Conservation (phyloP, 1,284 basidiomycete genomes). For the Nidula niveotomentosa region DNA sequence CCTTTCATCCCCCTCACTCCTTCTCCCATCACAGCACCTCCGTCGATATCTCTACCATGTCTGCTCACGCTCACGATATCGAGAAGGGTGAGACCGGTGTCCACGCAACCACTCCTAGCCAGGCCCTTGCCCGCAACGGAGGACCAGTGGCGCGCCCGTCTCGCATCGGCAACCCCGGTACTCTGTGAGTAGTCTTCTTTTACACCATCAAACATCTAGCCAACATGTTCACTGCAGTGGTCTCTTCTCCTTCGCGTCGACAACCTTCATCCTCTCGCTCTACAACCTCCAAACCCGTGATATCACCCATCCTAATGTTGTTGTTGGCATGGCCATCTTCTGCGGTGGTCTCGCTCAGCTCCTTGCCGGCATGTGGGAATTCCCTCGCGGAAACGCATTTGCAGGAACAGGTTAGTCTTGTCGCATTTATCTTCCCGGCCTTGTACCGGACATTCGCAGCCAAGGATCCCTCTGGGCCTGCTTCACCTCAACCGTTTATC, state of each 20-base stretch:
- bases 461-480: background rate
- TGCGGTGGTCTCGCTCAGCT: slow-evolving; percentile 86
- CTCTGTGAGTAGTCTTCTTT: slow-evolving; percentile 22
- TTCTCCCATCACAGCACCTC: slow-evolving; percentile 6
- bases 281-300: slow-evolving; percentile 59
- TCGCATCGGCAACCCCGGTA: slow-evolving; percentile 30
- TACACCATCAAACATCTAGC: background rate
- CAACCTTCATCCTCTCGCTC: slow-evolving; percentile 71
- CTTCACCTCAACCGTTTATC: too few species aligned
- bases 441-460: too few species aligned
- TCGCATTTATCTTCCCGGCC: background rate
- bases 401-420: slow-evolving; percentile 62
- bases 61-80: slow-evolving; percentile 15
- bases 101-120: slow-evolving; percentile 17
- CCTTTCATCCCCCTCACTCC: slow-evolving; percentile 1
- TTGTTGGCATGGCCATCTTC: slow-evolving; percentile 85
- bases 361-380: slow-evolving; percentile 83
- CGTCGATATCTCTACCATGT: slow-evolving; percentile 6
- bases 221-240: slow-evolving; percentile 16
- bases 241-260: slow-evolving; percentile 63
- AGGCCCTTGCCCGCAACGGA: slow-evolving; percentile 15
- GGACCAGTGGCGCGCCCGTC: slow-evolving; percentile 16
- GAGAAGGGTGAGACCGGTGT: slow-evolving; percentile 18
- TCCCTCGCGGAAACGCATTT: slow-evolving; percentile 75
- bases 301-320: slow-evolving; percentile 65